A percentile compares a stretch with the other conserved stretches of the same genome.
These are phyloP conservation scores for Cutaneotrichosporon arboriforme DNA, from an alignment of 1,284 basidiomycete species.

Conservation along the genomic window DNA sequence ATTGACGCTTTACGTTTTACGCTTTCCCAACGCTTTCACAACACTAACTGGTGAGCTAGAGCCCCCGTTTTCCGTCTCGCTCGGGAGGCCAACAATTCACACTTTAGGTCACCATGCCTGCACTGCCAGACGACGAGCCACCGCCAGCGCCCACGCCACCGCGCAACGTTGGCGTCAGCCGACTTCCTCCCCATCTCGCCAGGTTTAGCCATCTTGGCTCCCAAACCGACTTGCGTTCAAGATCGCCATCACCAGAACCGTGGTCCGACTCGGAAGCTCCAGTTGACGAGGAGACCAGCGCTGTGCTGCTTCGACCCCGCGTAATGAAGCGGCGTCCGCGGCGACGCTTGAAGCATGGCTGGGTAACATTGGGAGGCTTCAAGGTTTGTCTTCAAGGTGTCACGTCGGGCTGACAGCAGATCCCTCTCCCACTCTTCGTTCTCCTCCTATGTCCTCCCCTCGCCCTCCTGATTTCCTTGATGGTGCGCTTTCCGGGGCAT, in stretches of 20 bases:
- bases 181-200: not conserved
- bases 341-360: not conserved
- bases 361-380: not conserved
- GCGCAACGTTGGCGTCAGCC: not conserved
- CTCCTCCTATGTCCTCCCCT: constrained; percentile 3
- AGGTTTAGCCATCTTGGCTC: not conserved
- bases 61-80: too few species aligned
- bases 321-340: not conserved
- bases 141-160: not conserved
- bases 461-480: constrained; percentile 3
- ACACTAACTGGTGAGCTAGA: too few species aligned
- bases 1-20: too few species aligned
- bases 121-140: not conserved
- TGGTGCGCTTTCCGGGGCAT: not conserved
- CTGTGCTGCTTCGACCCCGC: not conserved
- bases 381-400: not conserved
- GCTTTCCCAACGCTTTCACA: too few species aligned
- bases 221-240: not conserved
- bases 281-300: not conserved
- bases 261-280: not conserved
- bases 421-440: constrained; percentile 8
- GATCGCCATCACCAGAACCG: not conserved
- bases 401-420: constrained; percentile 1
- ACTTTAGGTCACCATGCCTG: not conserved
- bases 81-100: too few species aligned